Evolutionary conservation across 768 basidiomycete genomes (phyloP), one percentile per base, ranked within the genome.

Genomic region (Pilatotrama ljubarskyi): DNA sequence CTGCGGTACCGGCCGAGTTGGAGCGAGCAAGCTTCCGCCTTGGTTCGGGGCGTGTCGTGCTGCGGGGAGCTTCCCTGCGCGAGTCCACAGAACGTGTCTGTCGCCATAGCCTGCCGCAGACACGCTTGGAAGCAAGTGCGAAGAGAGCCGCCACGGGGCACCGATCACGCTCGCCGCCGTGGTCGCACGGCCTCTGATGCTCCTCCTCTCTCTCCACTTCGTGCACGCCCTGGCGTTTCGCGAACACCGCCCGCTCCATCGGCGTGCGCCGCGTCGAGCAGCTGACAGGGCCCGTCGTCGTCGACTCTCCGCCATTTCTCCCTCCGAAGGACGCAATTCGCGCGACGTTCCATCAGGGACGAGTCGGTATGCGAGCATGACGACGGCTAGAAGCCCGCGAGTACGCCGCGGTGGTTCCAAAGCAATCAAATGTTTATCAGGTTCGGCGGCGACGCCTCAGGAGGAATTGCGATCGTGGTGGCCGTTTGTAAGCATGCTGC

Each of bases 111-210:
- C 25, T 13, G 18, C 24, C 24, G 50, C 13, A 17, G 54, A 55
- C 54, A 25, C 22, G 54, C 50, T 41, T 51, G 40, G 57, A 58
- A 35, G 41, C 57, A 58, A 14, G 37, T 4, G 15, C 36, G 57
- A 47, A 38, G 26, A 32, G 29, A 32, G 24, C 29, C 41, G 10
- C 40, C 57, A 43, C 52, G 42, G 26, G 49, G 17, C 48, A 15
- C 14, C 51, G 43, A 58, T 58, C 50, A 58, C 48, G 40, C 29
- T 7, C 17, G 17, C 32, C 3, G 25, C 32, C 20, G 13, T 20
- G 20, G 38, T 57, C 55, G 47, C 55, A 58, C 57, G 57, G 41
- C 49, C 18, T 50, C 29, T 62, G 61, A 62, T 62, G 55, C 55
- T 57, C 54, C 55, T 52, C 50, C 22, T 35, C 47, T 11, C 35